A percentile compares a stretch with the other conserved stretches of the same genome.
phyloP scores from a whole-genome alignment of 148 eudicot genomes.

The Fallopia convolvulus region DNA sequence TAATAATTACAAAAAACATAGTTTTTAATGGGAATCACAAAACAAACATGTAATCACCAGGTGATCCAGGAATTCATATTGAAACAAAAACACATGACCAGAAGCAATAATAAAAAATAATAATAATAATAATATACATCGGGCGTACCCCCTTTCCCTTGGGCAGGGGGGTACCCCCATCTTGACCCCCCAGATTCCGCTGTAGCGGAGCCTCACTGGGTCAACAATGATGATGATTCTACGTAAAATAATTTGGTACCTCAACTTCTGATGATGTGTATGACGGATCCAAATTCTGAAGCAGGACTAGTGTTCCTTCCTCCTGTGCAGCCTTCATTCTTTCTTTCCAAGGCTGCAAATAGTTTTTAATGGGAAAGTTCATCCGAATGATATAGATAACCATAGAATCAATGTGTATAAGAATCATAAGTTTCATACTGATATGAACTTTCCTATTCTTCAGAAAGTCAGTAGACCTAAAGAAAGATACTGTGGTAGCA shows the following conservation, averaged over 20 bases:
- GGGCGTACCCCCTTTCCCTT: too few species aligned
- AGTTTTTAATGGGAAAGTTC: background rate
- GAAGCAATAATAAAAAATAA: background rate
- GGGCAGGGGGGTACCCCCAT: too few species aligned
- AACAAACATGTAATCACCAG: background rate
- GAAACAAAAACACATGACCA: background rate
- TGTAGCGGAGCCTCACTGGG: too few species aligned
- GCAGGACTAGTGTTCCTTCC: slow-evolving; percentile 49
- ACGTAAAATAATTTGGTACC: slow-evolving; percentile 27
- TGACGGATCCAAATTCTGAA: slow-evolving; percentile 63
- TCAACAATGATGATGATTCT: too few species aligned
- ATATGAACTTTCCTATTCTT: background rate
- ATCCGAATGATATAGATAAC: background rate
- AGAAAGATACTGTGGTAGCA: background rate
- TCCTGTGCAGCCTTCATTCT: slow-evolving; percentile 42
- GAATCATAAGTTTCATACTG: background rate
- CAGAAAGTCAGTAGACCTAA: background rate
- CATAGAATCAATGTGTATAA: background rate
- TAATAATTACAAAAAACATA: background rate
- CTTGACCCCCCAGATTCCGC: too few species aligned
- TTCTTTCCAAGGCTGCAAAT: slow-evolving; percentile 62
- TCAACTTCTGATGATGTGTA: slow-evolving; percentile 61
- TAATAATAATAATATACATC: too few species aligned
- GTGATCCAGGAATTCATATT: background rate
- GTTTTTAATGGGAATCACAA: background rate